Evolutionary conservation across 2,329 filamentous ascomycete species (phyloP).

Genomic region (Fusarium robinianum): DNA sequence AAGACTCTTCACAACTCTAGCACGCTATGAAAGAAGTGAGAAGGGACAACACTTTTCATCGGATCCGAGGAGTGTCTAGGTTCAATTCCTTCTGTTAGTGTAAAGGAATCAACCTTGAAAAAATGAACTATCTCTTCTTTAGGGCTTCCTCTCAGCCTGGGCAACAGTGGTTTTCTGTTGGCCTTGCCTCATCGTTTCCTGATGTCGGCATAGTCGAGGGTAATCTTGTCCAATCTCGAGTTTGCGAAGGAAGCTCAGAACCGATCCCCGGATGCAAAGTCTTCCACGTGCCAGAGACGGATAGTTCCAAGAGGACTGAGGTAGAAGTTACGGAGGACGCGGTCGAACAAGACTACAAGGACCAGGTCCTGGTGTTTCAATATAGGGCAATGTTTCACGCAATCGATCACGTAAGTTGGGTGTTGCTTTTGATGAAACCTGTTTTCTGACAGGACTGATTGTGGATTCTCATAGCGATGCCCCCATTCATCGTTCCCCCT

Average conservation of each 20-base stretch:
- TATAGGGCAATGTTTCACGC: constrained; percentile 69
- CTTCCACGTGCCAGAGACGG: constrained; percentile 53
- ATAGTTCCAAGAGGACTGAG: constrained; percentile 44
- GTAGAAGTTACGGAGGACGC: constrained; percentile 44
- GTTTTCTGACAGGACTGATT: neutral
- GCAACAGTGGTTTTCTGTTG: constrained; percentile 64
- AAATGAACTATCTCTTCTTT: too few relatives aligned
- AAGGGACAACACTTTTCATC: too few relatives aligned
- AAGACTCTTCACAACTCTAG: too few relatives aligned
- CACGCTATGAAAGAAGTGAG: too few relatives aligned
- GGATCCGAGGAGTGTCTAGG: too few relatives aligned
- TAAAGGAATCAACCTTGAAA: too few relatives aligned
- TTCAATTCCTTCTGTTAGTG: too few relatives aligned
- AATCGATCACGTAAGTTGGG: constrained; percentile 65
- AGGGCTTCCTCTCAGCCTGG: too few relatives aligned
- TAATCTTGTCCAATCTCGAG: constrained; percentile 43
- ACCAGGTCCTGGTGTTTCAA: constrained; percentile 69
- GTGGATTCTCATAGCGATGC: constrained; percentile 54
- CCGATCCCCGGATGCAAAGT: constrained; percentile 64
- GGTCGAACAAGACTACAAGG: constrained; percentile 47
- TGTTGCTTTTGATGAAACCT: rapidly evolving
- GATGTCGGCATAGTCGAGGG: constrained; percentile 51
- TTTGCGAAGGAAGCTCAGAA: constrained; percentile 46
- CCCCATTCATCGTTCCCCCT: constrained; percentile 71
- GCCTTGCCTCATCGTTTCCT: constrained; percentile 59